Percentiles rank a stretch among this genome's conserved stretches.
Conservation (phyloP, 106 monocot genomes). For the Dendrobium catenatum region DNA sequence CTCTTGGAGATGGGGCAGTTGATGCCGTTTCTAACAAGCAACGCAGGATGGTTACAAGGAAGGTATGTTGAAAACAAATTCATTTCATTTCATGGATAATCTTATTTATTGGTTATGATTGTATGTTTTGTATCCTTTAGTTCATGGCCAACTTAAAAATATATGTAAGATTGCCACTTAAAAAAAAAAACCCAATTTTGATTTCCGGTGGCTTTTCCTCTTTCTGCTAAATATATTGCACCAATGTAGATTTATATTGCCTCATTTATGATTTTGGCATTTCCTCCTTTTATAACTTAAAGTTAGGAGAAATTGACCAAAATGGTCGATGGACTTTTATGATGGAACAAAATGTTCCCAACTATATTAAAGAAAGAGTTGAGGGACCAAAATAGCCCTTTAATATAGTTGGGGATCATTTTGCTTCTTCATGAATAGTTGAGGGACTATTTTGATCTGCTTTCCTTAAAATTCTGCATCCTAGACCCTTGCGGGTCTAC, state of each 20-base stretch:
- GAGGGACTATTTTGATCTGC: no score
- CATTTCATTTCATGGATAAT: background rate
- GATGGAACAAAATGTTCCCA: no score
- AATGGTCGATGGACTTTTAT: no score
- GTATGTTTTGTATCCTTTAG: background rate
- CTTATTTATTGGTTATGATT: background rate
- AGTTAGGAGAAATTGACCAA: background rate
- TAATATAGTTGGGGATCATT: no score
- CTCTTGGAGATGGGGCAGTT: conserved; percentile 59
- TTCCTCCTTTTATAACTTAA: background rate
- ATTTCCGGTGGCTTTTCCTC: background rate
- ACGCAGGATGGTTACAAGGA: conserved; percentile 35
- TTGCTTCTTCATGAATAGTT: no score
- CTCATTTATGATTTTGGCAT: background rate
- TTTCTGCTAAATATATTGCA: background rate
- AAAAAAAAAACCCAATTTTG: background rate
- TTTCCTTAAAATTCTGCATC: background rate
- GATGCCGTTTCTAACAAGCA: conserved; percentile 15
- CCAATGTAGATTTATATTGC: background rate
- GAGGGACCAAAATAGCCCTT: no score
- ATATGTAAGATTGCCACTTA: background rate
- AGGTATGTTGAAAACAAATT: conserved; percentile 30
- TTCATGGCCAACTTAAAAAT: background rate
- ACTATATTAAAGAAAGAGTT: no score
- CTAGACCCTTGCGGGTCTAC: no score